phyloP scores from a whole-genome alignment of 345 rosid species.

The Tarenaya hassleriana region DNA sequence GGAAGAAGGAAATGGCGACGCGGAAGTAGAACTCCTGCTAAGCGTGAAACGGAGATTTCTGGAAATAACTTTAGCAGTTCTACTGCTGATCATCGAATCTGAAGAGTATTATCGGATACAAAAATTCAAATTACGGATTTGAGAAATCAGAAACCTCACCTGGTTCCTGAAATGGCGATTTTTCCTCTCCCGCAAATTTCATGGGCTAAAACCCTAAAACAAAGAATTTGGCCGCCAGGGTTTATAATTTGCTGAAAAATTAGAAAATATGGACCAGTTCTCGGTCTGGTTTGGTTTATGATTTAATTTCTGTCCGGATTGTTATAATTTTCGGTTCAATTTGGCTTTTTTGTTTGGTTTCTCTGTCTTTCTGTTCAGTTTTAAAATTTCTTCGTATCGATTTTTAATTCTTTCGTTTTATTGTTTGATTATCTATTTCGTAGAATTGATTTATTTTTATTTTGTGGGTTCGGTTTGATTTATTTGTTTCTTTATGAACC shows the following conservation, averaged over 20 bases:
- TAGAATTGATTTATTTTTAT: too few species aligned
- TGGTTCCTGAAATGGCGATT: conserved; percentile 12
- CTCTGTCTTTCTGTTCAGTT: too few species aligned
- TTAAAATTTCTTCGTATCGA: too few species aligned
- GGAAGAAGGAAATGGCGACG: conserved; percentile 23
- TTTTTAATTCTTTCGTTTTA: too few species aligned
- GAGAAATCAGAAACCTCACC: conserved; percentile 22
- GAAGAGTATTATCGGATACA: conserved; percentile 17
- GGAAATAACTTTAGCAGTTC: conserved; percentile 27
- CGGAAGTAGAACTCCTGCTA: conserved; percentile 25
- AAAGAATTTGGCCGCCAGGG: conserved; percentile 15
- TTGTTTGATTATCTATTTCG: too few species aligned
- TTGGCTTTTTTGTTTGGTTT: too few species aligned
- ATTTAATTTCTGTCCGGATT: too few species aligned
- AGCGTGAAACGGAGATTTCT: conserved; percentile 34
- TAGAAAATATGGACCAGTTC: too few species aligned
- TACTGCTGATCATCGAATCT: conserved; percentile 30
- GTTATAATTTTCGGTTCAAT: too few species aligned
- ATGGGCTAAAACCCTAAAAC: conserved; percentile 27
- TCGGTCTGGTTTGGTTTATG: too few species aligned
- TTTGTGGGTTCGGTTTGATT: too few species aligned
- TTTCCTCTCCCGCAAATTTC: conserved; percentile 8
- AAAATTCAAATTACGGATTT: neutral
- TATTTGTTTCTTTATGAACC: too few species aligned
- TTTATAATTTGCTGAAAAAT: neutral